Conservation (phyloP, 176 grass and related monocot species). For the Coix lacrymajobi region DNA sequence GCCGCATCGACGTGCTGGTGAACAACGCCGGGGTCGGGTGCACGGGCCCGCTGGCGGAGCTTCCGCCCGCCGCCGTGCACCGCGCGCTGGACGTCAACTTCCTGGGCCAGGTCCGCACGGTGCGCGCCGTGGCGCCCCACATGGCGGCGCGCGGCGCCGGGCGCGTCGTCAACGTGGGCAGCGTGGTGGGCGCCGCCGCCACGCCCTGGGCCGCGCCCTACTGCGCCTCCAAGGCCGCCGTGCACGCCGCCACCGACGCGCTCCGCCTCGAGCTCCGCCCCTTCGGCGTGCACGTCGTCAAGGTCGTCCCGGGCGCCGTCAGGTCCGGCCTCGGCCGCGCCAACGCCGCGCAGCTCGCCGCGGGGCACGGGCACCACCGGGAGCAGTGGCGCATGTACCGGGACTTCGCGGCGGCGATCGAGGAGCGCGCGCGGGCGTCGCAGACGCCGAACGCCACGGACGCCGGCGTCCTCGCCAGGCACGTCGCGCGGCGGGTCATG, state of each 20-base stretch:
- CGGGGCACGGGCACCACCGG: too few relatives aligned
- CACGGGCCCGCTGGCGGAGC: slow-evolving; percentile 60
- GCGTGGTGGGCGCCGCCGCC: slow-evolving; percentile 38
- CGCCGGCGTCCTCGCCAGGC: not conserved
- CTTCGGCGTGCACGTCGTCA: slow-evolving; percentile 54
- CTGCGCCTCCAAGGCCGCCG: slow-evolving; percentile 61
- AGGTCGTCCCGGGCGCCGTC: slow-evolving; percentile 48
- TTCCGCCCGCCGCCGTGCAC: not conserved
- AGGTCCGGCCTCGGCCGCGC: slow-evolving; percentile 27
- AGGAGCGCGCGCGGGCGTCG: slow-evolving; percentile 29
- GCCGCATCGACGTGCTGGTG: slow-evolving; percentile 47
- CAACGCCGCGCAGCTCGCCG: slow-evolving; percentile 18
- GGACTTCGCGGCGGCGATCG: slow-evolving; percentile 27
- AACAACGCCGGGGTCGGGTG: slow-evolving; percentile 63
- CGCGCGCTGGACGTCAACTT: slow-evolving; percentile 53
- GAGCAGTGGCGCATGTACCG: slow-evolving; percentile 24
- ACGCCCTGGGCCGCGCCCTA: slow-evolving; percentile 49
- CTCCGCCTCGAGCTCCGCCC: slow-evolving; percentile 46
- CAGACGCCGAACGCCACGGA: slow-evolving; percentile 21
- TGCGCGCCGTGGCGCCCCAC: slow-evolving; percentile 43
- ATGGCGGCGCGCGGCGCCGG: slow-evolving; percentile 21
- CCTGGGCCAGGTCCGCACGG: slow-evolving; percentile 36
- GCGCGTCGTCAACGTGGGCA: slow-evolving; percentile 53
- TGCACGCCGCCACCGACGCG: slow-evolving; percentile 57
- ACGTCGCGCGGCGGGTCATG: slow-evolving; percentile 25